Base-by-base conservation (phyloP, 179 eudicot genomes). In the Patellifolia procumbens region DNA sequence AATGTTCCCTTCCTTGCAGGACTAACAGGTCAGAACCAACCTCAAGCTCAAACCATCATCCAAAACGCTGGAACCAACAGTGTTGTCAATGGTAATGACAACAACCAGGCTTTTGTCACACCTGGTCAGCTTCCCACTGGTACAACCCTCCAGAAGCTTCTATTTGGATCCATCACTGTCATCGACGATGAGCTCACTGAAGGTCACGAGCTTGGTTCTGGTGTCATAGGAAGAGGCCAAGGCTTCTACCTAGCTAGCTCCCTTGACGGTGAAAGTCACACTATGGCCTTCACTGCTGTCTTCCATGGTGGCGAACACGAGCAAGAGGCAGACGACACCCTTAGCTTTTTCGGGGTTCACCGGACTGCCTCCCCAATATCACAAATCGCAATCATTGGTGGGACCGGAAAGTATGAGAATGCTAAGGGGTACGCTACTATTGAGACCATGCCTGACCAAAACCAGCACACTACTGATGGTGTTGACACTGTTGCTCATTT, bases 231-330 rank as follows among this genome's bases (percentile, higher is more conserved):
- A 0, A 69, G 58, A 5, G 96, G 87, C 0, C 97, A 95, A 74
- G 99, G 99, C 8, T 90, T 93, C 64, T 95, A 95, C 86, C 60
- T 95, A n/a, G 87, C 97, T 24, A 93, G 99, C 82, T 95, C 99
- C 0, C 74, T 86, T 15, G 97, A 95, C 24, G 99, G 99, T 0
- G 86, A 88, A 37, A 90, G 93, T 79, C 99, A 95, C 83, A 95
- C 98, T 0, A 83, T 95, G 70, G 94, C 88, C 3, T 81, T 90
- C 64, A 95, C 99, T 0, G 90, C 91, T 1, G 28, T 88, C 42
- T 83, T 95, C 74, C 93, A 90, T 31, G 89, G 88, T 4, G 87
- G 51, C 3, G 83, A 74, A 0, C 87, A 89, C 8, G 82, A 81
- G n/a, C 78, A 79, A 0, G 81, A 71, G 0, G 84, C 79, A 19